phyloP scores from a whole-genome alignment of 305 asterid species.

The Fraxinus velutina region DNA sequence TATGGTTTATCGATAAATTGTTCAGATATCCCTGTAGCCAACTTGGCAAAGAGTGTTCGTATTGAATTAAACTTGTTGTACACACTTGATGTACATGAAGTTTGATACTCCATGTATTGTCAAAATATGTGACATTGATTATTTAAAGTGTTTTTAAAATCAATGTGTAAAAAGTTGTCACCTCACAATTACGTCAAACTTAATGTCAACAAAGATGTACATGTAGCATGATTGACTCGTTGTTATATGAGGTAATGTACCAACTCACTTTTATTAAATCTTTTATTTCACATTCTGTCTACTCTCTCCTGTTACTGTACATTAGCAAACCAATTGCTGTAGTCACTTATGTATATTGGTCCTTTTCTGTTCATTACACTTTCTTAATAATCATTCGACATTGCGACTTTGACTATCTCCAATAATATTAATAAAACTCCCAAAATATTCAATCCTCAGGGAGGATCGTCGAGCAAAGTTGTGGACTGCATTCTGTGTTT shows the following conservation, averaged over 20 bases:
- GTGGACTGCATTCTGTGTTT: constrained; percentile 88
- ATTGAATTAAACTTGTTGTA: no score
- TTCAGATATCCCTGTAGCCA: constrained; percentile 3
- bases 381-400: neutral
- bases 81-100: no score
- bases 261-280: neutral
- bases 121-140: neutral
- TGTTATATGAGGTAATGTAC: neutral
- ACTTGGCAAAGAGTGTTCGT: neutral
- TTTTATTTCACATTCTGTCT: neutral
- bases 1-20: neutral
- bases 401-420: constrained; percentile 27
- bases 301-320: neutral
- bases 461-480: constrained; percentile 89
- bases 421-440: constrained; percentile 22
- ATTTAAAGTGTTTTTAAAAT: no score
- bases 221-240: neutral
- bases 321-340: neutral
- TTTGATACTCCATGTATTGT: neutral
- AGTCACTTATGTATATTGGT: neutral
- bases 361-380: neutral
- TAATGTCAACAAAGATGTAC: neutral
- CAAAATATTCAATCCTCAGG: constrained; percentile 39
- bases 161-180: neutral
- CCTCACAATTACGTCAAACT: neutral